These are phyloP conservation scores for Globisporangium spinosum DNA, from an alignment of 352 stramenopile genomes.

Conservation along the genomic window DNA sequence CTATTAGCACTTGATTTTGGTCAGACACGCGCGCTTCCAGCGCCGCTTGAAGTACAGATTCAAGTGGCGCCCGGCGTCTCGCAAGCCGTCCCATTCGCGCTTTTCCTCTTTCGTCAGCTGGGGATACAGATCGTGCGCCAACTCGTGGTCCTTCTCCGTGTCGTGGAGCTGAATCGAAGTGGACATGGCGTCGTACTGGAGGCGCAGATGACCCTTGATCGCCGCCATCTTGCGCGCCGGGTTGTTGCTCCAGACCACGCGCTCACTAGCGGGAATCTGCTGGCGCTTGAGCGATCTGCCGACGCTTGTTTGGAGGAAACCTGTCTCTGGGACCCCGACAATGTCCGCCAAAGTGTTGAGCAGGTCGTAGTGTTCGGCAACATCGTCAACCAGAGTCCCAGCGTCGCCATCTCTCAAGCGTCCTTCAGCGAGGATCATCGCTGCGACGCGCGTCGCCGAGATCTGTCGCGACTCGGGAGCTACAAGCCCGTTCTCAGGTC, in stretches of 20 bases:
- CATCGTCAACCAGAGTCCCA: constrained; percentile 28
- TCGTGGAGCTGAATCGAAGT: constrained; percentile 37
- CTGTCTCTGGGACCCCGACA: constrained; percentile 27
- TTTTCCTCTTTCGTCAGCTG: constrained; percentile 19
- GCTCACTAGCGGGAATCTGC: constrained; percentile 23
- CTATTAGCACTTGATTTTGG: constrained; percentile 1
- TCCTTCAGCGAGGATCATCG: constrained; percentile 32
- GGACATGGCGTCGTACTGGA: constrained; percentile 41
- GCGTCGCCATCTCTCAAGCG: constrained; percentile 21
- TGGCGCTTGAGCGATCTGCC: constrained; percentile 41
- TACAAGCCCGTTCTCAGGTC: constrained; percentile 30
- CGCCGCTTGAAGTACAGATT: constrained; percentile 56
- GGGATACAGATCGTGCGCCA: constrained; percentile 32
- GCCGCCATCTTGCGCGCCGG: constrained; percentile 38
- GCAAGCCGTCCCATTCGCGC: constrained; percentile 15
- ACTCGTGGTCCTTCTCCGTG: constrained; percentile 36
- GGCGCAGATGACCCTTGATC: constrained; percentile 31
- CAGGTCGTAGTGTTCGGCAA: constrained; percentile 36
- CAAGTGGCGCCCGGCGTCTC: constrained; percentile 29
- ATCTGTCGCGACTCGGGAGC: constrained; percentile 31
- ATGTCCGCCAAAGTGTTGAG: constrained; percentile 43
- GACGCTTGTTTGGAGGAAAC: constrained; percentile 36
- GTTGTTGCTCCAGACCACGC: constrained; percentile 56
- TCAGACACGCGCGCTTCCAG: constrained; percentile 22
- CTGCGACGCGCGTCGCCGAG: constrained; percentile 28